Conservation (phyloP, 108 stramenopile genomes). For the Licmophora abbreviata region DNA sequence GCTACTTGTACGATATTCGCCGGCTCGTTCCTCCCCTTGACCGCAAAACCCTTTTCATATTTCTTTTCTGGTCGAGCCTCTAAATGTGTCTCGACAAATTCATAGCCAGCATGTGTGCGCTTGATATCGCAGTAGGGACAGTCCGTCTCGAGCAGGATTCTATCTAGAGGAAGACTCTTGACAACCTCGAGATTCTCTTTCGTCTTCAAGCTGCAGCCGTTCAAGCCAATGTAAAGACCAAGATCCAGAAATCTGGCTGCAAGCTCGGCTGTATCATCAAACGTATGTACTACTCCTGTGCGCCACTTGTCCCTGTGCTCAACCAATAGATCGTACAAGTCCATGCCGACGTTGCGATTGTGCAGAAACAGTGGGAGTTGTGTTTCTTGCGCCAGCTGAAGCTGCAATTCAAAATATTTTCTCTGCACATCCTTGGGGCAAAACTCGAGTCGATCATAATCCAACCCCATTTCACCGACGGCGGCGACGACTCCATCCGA, state of each 20-base stretch:
- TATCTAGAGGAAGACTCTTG: conserved; percentile 66
- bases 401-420: conserved; percentile 72
- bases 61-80: conserved; percentile 73
- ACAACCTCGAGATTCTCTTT: conserved; percentile 78
- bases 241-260: conserved; percentile 67
- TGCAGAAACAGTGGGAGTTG: conserved; percentile 89
- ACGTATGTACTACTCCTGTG: conserved; percentile 81
- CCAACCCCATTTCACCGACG: conserved; percentile 92
- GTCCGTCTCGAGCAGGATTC: conserved; percentile 92
- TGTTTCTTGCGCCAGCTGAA: conserved; percentile 46
- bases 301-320: conserved; percentile 20
- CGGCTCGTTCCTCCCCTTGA: conserved; percentile 88
- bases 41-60: conserved; percentile 50
- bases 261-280: conserved; percentile 82
- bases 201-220: conserved; percentile 93
- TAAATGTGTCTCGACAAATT: conserved; percentile 57
- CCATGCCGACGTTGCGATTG: conserved; percentile 80
- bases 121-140: conserved; percentile 91
- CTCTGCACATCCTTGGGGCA: conserved; percentile 73
- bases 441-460: conserved; percentile 93
- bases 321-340: conserved; percentile 61
- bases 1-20: conserved; percentile 82
- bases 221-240: conserved; percentile 90
- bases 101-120: conserved; percentile 65
- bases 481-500: conserved; percentile 69